Evolutionary conservation across 2,329 filamentous ascomycete genomes (phyloP).

Genomic region (Colletotrichum ledebouriae): DNA sequence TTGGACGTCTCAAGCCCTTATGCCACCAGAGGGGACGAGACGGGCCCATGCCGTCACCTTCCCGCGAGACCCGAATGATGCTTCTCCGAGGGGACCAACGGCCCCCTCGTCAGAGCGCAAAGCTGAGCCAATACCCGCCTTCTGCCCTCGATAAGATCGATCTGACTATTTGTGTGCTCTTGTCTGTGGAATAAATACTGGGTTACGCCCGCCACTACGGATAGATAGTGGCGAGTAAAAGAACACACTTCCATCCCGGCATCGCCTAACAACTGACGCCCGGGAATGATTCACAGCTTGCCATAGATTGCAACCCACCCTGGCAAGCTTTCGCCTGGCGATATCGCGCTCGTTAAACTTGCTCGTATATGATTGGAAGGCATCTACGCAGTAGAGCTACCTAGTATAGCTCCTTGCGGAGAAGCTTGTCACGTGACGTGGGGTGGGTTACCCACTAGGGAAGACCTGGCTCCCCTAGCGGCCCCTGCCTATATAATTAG

Average conservation of each 20-base stretch:
- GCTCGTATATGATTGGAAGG: slow-evolving; percentile 19
- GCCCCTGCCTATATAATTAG: too few species aligned
- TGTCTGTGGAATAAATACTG: too few species aligned
- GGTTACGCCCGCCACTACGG: too few species aligned
- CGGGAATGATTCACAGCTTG: not conserved
- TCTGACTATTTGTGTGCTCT: not conserved
- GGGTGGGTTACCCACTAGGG: too few species aligned
- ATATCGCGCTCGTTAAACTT: slow-evolving; percentile 27
- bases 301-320: slow-evolving; percentile 8
- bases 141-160: slow-evolving; percentile 24
- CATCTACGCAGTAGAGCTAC: not conserved
- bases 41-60: slow-evolving; percentile 37
- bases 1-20: slow-evolving; percentile 16
- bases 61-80: slow-evolving; percentile 33
- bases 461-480: too few species aligned
- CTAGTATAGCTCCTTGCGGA: slow-evolving; percentile 11
- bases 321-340: slow-evolving; percentile 7
- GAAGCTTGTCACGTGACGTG: too few species aligned
- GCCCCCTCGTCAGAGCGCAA: slow-evolving; percentile 1
- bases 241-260: too few species aligned
- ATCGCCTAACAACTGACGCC: too few species aligned
- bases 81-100: slow-evolving; percentile 41
- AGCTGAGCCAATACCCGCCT: slow-evolving; percentile 6
- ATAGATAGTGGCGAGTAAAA: too few species aligned
- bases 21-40: slow-evolving; percentile 2